These are phyloP conservation scores for Boletus vermiculosoides DNA, from an alignment of 768 basidiomycete species.

Conservation along the genomic window DNA sequence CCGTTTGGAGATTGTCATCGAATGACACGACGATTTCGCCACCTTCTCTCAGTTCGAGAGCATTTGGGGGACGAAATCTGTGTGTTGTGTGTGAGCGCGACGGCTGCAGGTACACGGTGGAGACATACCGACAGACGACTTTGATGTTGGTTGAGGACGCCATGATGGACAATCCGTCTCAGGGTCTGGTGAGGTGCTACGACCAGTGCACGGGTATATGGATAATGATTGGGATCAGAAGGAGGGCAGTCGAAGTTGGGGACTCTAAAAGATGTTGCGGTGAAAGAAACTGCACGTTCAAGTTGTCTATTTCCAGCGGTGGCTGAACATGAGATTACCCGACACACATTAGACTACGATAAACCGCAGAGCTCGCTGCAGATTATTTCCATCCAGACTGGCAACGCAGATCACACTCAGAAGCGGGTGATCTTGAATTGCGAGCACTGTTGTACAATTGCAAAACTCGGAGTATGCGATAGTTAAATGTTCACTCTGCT, in stretches of 20 bases:
- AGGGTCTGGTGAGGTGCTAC: constrained; percentile 11
- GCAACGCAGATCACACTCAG: background rate
- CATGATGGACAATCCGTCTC: constrained; percentile 46
- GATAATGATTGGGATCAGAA: background rate
- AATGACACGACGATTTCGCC: constrained; percentile 89
- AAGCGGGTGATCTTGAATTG: constrained; percentile 4
- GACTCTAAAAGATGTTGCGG: constrained; percentile 11
- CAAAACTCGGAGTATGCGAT: constrained; percentile 1
- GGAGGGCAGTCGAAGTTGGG: constrained; percentile 6
- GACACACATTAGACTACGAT: background rate
- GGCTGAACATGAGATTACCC: constrained; percentile 26
- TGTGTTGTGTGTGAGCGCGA: constrained; percentile 6
- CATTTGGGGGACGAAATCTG: constrained; percentile 94
- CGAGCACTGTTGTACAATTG: constrained; percentile 23
- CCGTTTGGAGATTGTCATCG: constrained; percentile 82
- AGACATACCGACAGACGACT: constrained; percentile 93
- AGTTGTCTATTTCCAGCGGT: constrained; percentile 25
- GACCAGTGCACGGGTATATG: constrained; percentile 21
- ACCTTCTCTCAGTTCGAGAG: constrained; percentile 85
- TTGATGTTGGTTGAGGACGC: constrained; percentile 88
- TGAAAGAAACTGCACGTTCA: constrained; percentile 20
- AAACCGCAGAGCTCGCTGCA: background rate
- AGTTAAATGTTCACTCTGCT: background rate
- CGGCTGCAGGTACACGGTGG: background rate
- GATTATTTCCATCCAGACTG: constrained; percentile 11